phyloP scores from a whole-genome alignment of 225 moss, liverwort and hornwort species.

The Physcomitrium patens region DNA sequence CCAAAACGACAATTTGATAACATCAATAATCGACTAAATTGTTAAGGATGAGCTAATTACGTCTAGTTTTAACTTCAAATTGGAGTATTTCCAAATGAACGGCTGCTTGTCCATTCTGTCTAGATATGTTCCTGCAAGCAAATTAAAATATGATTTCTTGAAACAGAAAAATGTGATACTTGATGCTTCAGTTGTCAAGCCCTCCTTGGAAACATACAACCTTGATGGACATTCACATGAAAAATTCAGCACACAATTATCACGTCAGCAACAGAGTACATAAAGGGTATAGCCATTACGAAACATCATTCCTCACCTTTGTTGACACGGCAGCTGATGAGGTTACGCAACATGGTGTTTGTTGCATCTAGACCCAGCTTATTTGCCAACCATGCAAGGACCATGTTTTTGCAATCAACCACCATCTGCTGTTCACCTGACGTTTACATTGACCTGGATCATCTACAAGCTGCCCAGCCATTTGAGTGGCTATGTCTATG shows the following conservation, averaged over 20 bases:
- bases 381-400: conserved; percentile 90
- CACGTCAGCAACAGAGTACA: not conserved
- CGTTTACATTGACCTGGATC: conserved; percentile 38
- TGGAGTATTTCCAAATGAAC: not conserved
- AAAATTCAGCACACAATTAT: conserved; percentile 20
- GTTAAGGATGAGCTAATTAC: not conserved
- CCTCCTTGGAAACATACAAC: not conserved
- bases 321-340: conserved; percentile 88
- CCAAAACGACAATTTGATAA: conserved; percentile 5
- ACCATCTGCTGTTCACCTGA: conserved; percentile 54
- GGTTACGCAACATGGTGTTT: conserved; percentile 72
- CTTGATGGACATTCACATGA: not conserved
- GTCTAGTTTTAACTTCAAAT: not conserved
- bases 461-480: conserved; percentile 58
- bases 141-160: not conserved
- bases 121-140: not conserved
- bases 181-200: not conserved
- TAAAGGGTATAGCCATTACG: not conserved
- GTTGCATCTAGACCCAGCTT: conserved; percentile 55
- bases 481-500: conserved; percentile 55
- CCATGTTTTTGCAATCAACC: conserved; percentile 78
- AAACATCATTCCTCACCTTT: conserved; percentile 50
- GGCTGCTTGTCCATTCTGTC: not conserved
- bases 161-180: not conserved
- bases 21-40: not conserved